Conservation (phyloP, 1,284 basidiomycete genomes). For the Ustilago curta region DNA sequence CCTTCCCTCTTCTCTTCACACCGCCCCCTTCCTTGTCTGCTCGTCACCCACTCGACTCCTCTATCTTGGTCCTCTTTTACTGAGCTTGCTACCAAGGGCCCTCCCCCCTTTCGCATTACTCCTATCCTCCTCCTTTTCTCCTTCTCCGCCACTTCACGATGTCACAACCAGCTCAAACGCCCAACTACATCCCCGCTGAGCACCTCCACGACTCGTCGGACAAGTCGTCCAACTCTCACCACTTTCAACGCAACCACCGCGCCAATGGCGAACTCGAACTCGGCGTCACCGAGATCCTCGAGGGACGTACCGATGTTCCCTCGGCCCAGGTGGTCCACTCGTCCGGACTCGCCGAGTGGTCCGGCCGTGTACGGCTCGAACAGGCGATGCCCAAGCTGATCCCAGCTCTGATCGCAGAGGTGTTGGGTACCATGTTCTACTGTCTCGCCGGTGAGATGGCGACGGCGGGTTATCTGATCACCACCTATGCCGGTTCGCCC, state of each 20-base stretch:
- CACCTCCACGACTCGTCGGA: constrained; percentile 37
- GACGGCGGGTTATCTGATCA: constrained; percentile 48
- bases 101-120: neutral
- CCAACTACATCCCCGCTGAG: constrained; percentile 49
- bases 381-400: constrained; percentile 30
- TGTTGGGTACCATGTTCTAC: constrained; percentile 45
- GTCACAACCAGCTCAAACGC: constrained; percentile 26
- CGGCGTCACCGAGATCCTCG: constrained; percentile 56
- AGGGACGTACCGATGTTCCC: constrained; percentile 42
- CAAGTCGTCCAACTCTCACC: constrained; percentile 43
- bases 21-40: neutral
- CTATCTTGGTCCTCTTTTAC: too few species aligned
- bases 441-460: constrained; percentile 58
- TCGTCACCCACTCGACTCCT: neutral
- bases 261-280: constrained; percentile 47
- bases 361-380: constrained; percentile 32
- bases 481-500: constrained; percentile 35
- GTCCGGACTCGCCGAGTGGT: constrained; percentile 39
- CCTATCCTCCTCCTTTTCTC: neutral
- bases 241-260: constrained; percentile 50
- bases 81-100: neutral
- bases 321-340: constrained; percentile 35
- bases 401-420: constrained; percentile 38
- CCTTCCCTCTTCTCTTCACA: neutral
- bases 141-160: constrained; percentile 3